Conservation (phyloP, 2,329 filamentous ascomycete genomes). For the Lasiodiplodia citricola region DNA sequence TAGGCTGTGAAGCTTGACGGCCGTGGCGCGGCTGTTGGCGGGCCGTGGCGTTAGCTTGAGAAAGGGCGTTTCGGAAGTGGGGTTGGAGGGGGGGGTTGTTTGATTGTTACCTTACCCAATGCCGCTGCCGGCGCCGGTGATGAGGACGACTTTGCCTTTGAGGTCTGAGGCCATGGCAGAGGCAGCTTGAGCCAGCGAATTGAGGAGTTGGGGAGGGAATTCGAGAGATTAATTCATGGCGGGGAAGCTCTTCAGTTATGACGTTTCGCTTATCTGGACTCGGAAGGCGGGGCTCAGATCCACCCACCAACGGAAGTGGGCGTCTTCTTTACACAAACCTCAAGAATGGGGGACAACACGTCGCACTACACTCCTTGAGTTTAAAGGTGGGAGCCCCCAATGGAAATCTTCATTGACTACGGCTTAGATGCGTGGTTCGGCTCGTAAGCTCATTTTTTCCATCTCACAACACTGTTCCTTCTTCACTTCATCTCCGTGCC, state of each 20-base stretch:
- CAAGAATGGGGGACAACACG: slow-evolving; percentile 4
- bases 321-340: background rate
- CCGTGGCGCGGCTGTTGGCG: slow-evolving; percentile 15
- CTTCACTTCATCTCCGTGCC: background rate
- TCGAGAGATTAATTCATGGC: background rate
- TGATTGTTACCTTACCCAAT: slow-evolving; percentile 68
- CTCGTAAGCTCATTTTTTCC: no score
- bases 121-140: slow-evolving; percentile 89
- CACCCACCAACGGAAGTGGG: slow-evolving; percentile 13
- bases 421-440: no score
- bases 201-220: background rate
- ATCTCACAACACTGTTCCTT: background rate
- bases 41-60: background rate
- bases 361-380: background rate
- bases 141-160: slow-evolving; percentile 80
- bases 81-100: background rate
- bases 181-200: background rate
- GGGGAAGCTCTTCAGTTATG: slow-evolving; percentile 13
- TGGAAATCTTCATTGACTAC: no score
- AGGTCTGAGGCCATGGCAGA: slow-evolving; percentile 59
- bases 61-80: background rate
- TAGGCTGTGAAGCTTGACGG: slow-evolving; percentile 41
- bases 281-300: background rate
- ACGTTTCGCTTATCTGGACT: slow-evolving; percentile 15
- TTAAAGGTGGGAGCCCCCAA: background rate